Evolutionary conservation across 2,329 filamentous ascomycete genomes (phyloP).

Genomic region (Fusarium drepaniforme): DNA sequence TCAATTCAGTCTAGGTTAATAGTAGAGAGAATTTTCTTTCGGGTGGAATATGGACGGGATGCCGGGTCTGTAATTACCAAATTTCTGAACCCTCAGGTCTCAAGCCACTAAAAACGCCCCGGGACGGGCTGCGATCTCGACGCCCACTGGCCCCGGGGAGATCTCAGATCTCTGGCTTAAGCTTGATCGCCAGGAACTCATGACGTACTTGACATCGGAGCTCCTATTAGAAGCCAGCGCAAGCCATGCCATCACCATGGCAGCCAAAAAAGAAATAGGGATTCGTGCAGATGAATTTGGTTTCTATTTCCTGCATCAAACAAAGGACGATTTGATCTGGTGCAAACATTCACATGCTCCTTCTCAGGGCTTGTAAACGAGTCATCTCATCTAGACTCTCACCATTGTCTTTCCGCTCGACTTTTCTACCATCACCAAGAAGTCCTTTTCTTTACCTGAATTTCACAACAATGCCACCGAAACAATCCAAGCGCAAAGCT

Average conservation of each 20-base stretch:
- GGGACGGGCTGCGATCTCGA: background rate
- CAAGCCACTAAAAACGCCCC: background rate
- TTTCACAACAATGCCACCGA: conserved; percentile 46
- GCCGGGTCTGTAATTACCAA: background rate
- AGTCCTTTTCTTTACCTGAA: background rate
- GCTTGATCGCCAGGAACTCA: conserved; percentile 47
- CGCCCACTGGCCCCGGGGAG: conserved; percentile 5
- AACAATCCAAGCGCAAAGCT: conserved; percentile 46
- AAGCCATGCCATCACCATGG: conserved; percentile 43
- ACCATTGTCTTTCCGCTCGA: background rate
- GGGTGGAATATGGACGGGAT: background rate
- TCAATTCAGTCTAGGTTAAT: background rate
- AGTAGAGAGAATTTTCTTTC: background rate
- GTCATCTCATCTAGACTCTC: background rate
- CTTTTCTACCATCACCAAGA: background rate
- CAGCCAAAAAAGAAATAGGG: conserved; percentile 19
- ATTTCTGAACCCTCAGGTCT: background rate
- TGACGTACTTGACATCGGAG: conserved; percentile 49
- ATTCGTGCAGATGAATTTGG: background rate
- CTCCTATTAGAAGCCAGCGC: conserved; percentile 1
- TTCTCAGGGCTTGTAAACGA: background rate
- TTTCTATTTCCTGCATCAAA: background rate
- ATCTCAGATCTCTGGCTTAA: conserved; percentile 39
- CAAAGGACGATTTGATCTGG: background rate
- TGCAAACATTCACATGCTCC: conserved; percentile 15